Conservation (phyloP, 805 yeast genomes). For the Nakazawaea pomicola region DNA sequence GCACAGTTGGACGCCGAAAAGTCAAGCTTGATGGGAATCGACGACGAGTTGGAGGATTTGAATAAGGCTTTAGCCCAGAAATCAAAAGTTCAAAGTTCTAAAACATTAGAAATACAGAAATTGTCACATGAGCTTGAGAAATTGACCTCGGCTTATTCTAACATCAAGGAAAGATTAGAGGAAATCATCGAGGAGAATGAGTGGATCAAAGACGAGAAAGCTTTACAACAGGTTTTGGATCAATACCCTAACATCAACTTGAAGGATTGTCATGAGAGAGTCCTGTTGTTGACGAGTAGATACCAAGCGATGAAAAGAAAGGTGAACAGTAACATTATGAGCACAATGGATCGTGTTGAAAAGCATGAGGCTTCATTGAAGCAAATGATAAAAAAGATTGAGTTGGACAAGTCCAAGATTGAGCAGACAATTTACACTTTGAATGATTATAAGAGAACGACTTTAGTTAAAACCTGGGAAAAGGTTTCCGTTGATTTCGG, state of each 20-base stretch:
- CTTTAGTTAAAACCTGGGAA: slow-evolving; percentile 77
- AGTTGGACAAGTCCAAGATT: slow-evolving; percentile 83
- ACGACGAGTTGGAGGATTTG: slow-evolving; percentile 71
- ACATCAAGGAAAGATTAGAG: slow-evolving; percentile 35
- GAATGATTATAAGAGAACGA: slow-evolving; percentile 79
- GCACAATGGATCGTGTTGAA: slow-evolving; percentile 86
- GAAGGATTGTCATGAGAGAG: slow-evolving; percentile 55
- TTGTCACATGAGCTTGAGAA: slow-evolving; percentile 52
- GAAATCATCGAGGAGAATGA: slow-evolving; percentile 49
- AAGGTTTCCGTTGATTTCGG: slow-evolving; percentile 91
- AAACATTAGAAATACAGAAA: slow-evolving; percentile 48
- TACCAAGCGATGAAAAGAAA: slow-evolving; percentile 70
- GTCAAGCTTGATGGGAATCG: slow-evolving; percentile 57
- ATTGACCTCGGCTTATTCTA: slow-evolving; percentile 30
- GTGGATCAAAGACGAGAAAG: slow-evolving; percentile 69
- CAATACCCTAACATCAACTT: slow-evolving; percentile 62
- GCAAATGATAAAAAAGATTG: slow-evolving; percentile 80
- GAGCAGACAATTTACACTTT: slow-evolving; percentile 80
- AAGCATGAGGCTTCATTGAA: slow-evolving; percentile 76
- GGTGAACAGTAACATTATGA: slow-evolving; percentile 83
- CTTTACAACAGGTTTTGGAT: slow-evolving; percentile 50
- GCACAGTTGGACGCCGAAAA: slow-evolving; percentile 48
- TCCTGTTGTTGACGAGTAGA: slow-evolving; percentile 49
- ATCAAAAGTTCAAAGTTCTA: slow-evolving; percentile 38
- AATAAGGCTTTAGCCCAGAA: slow-evolving; percentile 38